Conservation (phyloP, 225 moss, liverwort and hornwort genomes). For the Polytrichum commune region DNA sequence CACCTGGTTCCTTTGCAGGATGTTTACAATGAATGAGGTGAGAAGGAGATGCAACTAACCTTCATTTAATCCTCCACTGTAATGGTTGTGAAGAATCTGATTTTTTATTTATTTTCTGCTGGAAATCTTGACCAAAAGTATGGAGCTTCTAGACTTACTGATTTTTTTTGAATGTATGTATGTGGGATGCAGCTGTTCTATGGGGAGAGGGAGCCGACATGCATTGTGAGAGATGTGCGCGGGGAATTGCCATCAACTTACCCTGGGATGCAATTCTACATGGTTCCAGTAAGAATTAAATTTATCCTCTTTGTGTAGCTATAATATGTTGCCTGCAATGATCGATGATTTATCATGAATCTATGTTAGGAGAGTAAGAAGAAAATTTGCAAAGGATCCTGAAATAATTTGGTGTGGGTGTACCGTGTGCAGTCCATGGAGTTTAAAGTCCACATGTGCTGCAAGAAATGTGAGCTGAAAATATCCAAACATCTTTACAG, state of each 20-base stretch:
- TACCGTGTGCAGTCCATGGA: neutral
- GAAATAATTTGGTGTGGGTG: neutral
- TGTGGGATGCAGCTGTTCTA: neutral
- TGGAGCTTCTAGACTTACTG: neutral
- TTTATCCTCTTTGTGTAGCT: neutral
- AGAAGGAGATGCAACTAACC: neutral
- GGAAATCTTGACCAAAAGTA: neutral
- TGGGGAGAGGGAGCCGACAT: constrained; percentile 4
- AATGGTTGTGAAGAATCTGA: neutral
- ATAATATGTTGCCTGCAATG: neutral
- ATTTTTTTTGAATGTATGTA: neutral
- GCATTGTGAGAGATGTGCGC: neutral
- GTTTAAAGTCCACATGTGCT: constrained; percentile 3
- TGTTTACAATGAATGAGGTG: too few species aligned
- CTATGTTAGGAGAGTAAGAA: neutral
- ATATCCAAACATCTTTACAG: neutral
- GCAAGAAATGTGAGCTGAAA: constrained; percentile 6
- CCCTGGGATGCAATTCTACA: neutral
- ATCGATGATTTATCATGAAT: neutral
- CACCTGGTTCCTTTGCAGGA: too few species aligned
- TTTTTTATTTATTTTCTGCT: neutral
- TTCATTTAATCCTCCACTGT: neutral
- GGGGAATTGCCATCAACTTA: neutral
- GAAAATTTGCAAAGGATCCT: neutral
- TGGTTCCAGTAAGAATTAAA: constrained; percentile 2